Conservation (phyloP, 202 grass and related monocot species). For the Schoenoplectus tabernaemontani region DNA sequence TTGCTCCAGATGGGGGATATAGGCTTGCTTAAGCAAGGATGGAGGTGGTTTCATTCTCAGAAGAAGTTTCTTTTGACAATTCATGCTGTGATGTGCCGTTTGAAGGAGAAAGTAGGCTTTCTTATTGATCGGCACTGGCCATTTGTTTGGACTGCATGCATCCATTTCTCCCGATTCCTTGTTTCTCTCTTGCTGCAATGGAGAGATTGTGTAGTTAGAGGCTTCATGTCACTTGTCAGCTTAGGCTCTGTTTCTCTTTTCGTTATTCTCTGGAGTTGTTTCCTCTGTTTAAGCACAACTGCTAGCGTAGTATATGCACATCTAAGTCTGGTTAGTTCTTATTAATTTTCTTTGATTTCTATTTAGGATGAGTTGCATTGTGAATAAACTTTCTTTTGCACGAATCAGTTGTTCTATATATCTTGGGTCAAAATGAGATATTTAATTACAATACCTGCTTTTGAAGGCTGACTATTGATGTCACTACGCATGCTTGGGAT, state of each 20-base stretch:
- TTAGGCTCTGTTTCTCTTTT: slow-evolving; percentile 73
- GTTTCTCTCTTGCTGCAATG: slow-evolving; percentile 51
- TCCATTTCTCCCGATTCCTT: slow-evolving; percentile 33
- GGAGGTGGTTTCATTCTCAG: slow-evolving; percentile 69
- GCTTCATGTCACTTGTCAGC: slow-evolving; percentile 48
- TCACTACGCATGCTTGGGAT: neutral
- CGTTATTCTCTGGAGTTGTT: slow-evolving; percentile 88
- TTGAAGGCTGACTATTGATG: neutral
- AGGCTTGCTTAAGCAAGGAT: slow-evolving; percentile 80
- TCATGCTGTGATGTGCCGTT: slow-evolving; percentile 37
- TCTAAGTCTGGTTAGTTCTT: slow-evolving; percentile 60
- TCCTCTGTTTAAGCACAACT: slow-evolving; percentile 70
- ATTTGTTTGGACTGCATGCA: slow-evolving; percentile 50
- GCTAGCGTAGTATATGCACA: slow-evolving; percentile 52
- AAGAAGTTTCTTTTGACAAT: slow-evolving; percentile 57
- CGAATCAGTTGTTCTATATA: neutral
- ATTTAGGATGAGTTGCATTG: neutral
- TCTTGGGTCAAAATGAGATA: neutral
- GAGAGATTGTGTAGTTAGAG: slow-evolving; percentile 43
- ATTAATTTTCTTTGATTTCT: slow-evolving; percentile 4
- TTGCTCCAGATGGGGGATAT: slow-evolving; percentile 53
- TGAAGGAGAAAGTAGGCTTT: slow-evolving; percentile 45
- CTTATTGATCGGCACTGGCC: slow-evolving; percentile 89
- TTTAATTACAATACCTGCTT: neutral
- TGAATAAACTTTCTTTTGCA: neutral